Conservation (phyloP, 2,329 filamentous ascomycete genomes). For the Ramularia endophylla region DNA sequence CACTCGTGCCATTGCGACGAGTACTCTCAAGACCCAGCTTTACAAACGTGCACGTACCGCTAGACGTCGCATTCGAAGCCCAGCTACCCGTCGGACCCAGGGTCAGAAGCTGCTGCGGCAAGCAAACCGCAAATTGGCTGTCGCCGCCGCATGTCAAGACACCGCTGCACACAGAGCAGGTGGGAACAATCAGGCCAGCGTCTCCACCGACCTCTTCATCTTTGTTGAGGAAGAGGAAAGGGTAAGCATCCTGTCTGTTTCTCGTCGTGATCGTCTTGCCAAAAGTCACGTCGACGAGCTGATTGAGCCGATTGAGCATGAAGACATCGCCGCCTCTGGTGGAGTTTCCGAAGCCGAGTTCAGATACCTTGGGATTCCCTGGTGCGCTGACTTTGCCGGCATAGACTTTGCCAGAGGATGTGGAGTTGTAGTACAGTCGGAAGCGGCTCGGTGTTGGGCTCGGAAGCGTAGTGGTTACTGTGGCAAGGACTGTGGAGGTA, state of each 20-base stretch:
- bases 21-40: neutral
- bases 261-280: neutral
- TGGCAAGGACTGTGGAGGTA: neutral
- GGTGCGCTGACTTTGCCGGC: slow-evolving; percentile 1
- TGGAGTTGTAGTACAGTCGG: slow-evolving; percentile 5
- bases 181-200: neutral
- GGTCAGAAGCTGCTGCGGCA: neutral
- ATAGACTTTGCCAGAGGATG: slow-evolving; percentile 1
- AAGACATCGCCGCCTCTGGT: neutral
- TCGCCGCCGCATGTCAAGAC: neutral
- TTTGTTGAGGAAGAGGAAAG: neutral
- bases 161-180: neutral
- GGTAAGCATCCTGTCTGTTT: neutral
- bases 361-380: neutral
- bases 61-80: neutral
- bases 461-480: neutral
- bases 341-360: neutral
- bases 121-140: neutral
- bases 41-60: neutral
- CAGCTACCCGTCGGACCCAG: neutral
- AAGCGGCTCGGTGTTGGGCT: slow-evolving; percentile 1
- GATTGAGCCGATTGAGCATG: neutral
- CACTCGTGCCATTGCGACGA: neutral
- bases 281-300: slow-evolving; percentile 1
- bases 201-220: neutral